A percentile compares a stretch with the other conserved stretches of the same genome.
Conservation (phyloP, 2,329 filamentous ascomycete genomes). For the Paramyrothecium sp. region DNA sequence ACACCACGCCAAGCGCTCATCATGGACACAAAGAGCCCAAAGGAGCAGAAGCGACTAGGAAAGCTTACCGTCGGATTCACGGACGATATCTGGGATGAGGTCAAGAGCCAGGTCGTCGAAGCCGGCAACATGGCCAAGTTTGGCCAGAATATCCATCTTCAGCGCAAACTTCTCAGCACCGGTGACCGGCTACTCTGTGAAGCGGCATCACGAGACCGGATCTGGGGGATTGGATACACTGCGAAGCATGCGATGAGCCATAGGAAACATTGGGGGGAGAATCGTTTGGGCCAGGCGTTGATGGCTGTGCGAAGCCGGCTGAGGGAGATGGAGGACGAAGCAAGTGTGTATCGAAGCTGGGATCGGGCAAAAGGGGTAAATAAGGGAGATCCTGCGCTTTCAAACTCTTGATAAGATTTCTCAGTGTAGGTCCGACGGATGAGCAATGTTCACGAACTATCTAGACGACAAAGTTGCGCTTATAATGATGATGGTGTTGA, state of each 20-base stretch:
- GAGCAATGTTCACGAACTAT: no score
- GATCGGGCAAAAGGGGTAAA: neutral
- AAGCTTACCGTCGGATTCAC: conserved; percentile 22
- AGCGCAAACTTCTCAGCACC: conserved; percentile 25
- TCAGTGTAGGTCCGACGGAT: no score
- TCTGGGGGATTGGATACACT: conserved; percentile 33
- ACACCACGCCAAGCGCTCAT: conserved; percentile 15
- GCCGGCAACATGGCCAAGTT: conserved; percentile 32
- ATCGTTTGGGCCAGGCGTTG: conserved; percentile 26
- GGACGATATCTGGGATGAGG: conserved; percentile 24
- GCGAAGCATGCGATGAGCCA: conserved; percentile 24
- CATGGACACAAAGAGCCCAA: conserved; percentile 21
- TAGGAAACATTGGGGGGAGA: conserved; percentile 25
- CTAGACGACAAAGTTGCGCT: no score
- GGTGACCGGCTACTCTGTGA: conserved; percentile 27
- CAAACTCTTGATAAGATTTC: no score
- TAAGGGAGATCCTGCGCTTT: no score
- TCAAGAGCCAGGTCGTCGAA: conserved; percentile 28
- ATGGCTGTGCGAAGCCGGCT: conserved; percentile 21
- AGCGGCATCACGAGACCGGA: conserved; percentile 24
- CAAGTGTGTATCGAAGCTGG: neutral
- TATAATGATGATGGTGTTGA: no score
- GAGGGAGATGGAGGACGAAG: conserved; percentile 2
- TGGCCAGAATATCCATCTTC: conserved; percentile 23
- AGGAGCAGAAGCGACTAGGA: conserved; percentile 27